Base-by-base conservation (phyloP, 1,284 basidiomycete species). In the Malassezia furfur region DNA sequence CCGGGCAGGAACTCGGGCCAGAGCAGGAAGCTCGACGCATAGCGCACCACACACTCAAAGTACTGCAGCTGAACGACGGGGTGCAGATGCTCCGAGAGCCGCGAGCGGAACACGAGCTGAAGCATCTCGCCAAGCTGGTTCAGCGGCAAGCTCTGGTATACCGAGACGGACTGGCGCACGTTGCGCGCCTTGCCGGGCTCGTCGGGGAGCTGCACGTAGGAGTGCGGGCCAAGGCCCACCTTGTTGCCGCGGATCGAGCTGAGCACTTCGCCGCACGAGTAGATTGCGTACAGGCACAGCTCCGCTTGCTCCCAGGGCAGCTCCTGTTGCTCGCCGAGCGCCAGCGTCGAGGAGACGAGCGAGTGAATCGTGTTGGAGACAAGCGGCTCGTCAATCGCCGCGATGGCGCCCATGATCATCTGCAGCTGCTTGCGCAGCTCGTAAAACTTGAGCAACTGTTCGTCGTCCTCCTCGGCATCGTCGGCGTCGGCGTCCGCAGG, bases 251-350 rank as follows among this genome's bases (percentile, higher is more conserved):
- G 58, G n/a, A 70, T 62, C 2, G 66, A 63, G 30, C 61, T 61
- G 47, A 74, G 64, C 34, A 75, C 65, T 48, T 98, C 93, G 38
- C 91, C 91, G 68, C 90, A 98, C 34, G 91, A 87, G 74, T 84
- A 96, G 1, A 96, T 84, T 28, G 96, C 81, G 74, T 90, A 90
- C 15, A 96, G 78, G 0, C 88, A 90, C 19, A 98, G 80, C 75
- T 99, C 94, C 1, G 87, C 87, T 67, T 94, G 86, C 70, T 91
- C 85, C 96, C 96, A 99, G 48, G 86, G 82, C 19, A 94, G 68
- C 63, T 43, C 78, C 31, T 77, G 82, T 35, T 79, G 79, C 34
- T 73, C 71, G 63, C 84, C 87, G 0, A 83, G 81, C 9, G 82
- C 80, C 32, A 93, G 80, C 0, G 86, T 89, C 58, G 81, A 81